A percentile compares a stretch with the other conserved stretches of the same genome.
Conservation (phyloP, 108 stramenopile genomes). For the Nitzschia inconspicua region DNA sequence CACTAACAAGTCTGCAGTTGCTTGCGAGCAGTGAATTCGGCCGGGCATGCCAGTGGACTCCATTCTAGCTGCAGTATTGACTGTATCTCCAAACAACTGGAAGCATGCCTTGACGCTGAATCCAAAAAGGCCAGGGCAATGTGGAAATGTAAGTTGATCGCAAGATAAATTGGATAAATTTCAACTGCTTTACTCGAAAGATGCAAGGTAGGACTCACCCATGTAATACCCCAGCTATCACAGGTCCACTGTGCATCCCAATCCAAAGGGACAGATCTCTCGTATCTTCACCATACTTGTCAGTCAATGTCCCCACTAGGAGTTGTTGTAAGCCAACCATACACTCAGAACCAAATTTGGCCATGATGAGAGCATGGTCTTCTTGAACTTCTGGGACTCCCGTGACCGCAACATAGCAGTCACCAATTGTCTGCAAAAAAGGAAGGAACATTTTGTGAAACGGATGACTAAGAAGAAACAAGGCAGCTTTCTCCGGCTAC, state of each 20-base stretch:
- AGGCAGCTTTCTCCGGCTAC: no score
- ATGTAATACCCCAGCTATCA: constrained; percentile 55
- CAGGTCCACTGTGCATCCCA: constrained; percentile 55
- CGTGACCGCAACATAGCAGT: no score
- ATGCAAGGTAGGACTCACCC: no score
- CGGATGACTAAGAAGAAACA: no score
- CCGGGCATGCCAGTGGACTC: constrained; percentile 43
- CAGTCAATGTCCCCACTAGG: background rate
- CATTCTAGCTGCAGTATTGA: constrained; percentile 58
- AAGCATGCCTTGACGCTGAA: constrained; percentile 52
- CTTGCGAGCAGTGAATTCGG: constrained; percentile 50
- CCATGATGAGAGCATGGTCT: constrained; percentile 24
- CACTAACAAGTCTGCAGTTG: constrained; percentile 38
- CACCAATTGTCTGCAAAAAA: no score
- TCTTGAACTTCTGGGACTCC: no score
- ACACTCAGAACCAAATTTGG: constrained; percentile 11
- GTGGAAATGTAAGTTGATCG: no score
- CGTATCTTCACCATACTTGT: constrained; percentile 40
- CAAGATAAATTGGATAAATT: no score
- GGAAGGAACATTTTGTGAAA: no score
- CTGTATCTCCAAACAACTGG: constrained; percentile 57
- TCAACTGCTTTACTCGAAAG: no score
- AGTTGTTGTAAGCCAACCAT: constrained; percentile 1
- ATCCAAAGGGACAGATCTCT: constrained; percentile 43
- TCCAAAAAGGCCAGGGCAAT: no score